Percentiles rank a stretch among this genome's conserved stretches.
These are phyloP conservation scores for Cyphellophora europaea DNA, from an alignment of 2,329 filamentous ascomycete genomes.

Conservation along the genomic window DNA sequence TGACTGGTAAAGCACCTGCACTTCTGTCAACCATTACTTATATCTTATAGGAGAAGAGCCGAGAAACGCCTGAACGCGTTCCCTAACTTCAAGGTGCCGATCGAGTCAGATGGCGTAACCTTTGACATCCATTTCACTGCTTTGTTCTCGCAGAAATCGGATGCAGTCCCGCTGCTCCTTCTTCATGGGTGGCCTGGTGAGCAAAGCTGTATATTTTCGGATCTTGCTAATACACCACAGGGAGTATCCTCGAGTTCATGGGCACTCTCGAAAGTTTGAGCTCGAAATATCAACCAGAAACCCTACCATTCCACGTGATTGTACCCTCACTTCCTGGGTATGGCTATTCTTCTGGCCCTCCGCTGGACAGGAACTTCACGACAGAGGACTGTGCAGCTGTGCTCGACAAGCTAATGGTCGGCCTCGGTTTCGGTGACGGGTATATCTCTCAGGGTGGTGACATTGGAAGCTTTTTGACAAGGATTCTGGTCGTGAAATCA, in stretches of 20 bases:
- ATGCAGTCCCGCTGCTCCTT: constrained; percentile 42
- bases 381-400: constrained; percentile 31
- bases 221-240: no score
- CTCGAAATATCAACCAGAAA: constrained; percentile 38
- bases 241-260: constrained; percentile 47
- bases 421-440: constrained; percentile 40
- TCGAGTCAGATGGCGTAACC: constrained; percentile 26
- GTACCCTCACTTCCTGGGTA: constrained; percentile 48
- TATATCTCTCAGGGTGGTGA: constrained; percentile 52
- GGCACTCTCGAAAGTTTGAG: constrained; percentile 38
- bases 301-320: constrained; percentile 48
- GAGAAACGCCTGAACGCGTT: constrained; percentile 38
- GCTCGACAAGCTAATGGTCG: constrained; percentile 42
- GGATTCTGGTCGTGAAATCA: constrained; percentile 32
- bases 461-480: constrained; percentile 37
- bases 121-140: constrained; percentile 44
- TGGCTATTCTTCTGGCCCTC: constrained; percentile 39
- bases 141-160: constrained; percentile 42
- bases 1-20: constrained; percentile 35
- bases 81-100: constrained; percentile 37
- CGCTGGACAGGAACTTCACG: constrained; percentile 35
- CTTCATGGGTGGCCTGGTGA: constrained; percentile 47
- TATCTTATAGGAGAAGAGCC: constrained; percentile 4
- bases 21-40: neutral
- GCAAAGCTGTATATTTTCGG: no score